Base-by-base conservation (phyloP, 139 green algal species). In the Trebouxia sp. region DNA sequence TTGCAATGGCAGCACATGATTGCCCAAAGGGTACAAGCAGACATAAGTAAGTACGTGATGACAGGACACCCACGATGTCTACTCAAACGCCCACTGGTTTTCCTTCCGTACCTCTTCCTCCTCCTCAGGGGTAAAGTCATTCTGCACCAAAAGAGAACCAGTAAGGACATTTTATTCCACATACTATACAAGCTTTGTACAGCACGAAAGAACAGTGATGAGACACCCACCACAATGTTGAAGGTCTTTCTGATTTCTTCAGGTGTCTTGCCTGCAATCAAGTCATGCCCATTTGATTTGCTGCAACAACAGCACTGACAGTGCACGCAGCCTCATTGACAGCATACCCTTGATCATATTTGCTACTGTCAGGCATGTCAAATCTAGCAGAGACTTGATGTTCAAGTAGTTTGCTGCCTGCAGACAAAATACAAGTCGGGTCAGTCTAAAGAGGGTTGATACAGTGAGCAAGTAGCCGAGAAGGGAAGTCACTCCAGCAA, bases 361-460 rank as follows among this genome's bases (percentile, higher is more conserved):
- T 11, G 97, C 97, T 9, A 99, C 97, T 15, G 96, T 98, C 50
- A 96, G 88, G 89, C 97, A 99, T 0, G 94, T 98, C 17, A 99
- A 89, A 84, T 99, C 97, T 67, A 99, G 88, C 75, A 99, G 88
- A 20, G 82, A 79, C 89, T 99, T 99, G 88, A 99, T 99, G 92
- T 99, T 99, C 10, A 99, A 87, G 88, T 99, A 99, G 88, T 99
- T 99, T 37, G 97, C 97, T 0, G 97, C 97, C 91, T 95, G 86
- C 43, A 75, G 3, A 58, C 37, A 69, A 39, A 14, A 32, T 10
- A 37, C 5, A 43, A 75, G 14, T 26, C 20, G 9, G 45, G 15
- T 28, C 7, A 12, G 14, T 5, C 26, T 10, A 7, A n/a, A 20
- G 17, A 45, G 50, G 50, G 50, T 22, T 58, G 4, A 3, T 58